phyloP scores from a whole-genome alignment of 768 basidiomycete species.

The Cubamyces lactineus region DNA sequence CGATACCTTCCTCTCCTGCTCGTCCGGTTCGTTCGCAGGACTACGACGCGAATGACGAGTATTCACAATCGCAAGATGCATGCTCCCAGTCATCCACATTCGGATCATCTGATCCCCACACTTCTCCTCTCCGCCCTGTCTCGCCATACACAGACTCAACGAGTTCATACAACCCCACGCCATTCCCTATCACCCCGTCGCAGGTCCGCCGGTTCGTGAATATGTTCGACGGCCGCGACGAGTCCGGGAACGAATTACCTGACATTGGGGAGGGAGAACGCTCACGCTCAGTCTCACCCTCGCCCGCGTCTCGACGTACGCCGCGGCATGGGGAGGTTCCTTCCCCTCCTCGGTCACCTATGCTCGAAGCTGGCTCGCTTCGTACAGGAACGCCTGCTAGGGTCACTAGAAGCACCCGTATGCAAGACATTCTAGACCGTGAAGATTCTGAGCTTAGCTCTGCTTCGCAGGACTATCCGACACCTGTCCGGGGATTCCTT shows the following conservation, averaged over 20 bases:
- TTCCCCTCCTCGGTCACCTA: neutral
- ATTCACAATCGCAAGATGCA: constrained; percentile 6
- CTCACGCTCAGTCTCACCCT: neutral
- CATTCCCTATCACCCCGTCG: neutral
- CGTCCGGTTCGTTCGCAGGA: constrained; percentile 5
- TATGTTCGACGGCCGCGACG: constrained; percentile 18
- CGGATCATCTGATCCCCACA: neutral
- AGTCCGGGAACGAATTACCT: constrained; percentile 9
- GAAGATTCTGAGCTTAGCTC: neutral
- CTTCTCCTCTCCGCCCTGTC: neutral
- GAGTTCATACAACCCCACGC: neutral
- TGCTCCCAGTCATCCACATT: constrained; percentile 6
- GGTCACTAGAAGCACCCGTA: too few relatives aligned
- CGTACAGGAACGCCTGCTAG: neutral
- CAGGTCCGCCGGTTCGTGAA: constrained; percentile 9
- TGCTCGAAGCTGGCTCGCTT: neutral
- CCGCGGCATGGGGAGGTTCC: neutral
- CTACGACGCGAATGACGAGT: constrained; percentile 20
- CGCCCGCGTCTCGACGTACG: neutral
- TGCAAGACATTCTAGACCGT: too few relatives aligned
- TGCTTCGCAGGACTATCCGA: neutral
- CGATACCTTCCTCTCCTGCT: constrained; percentile 4
- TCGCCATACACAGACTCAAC: constrained; percentile 9
- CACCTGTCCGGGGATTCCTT: constrained; percentile 5
- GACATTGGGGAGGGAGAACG: neutral